Evolutionary conservation across 2,329 filamentous ascomycete genomes (phyloP), one percentile per base, ranked within the genome.

Genomic region (Fusarium albosuccineum): DNA sequence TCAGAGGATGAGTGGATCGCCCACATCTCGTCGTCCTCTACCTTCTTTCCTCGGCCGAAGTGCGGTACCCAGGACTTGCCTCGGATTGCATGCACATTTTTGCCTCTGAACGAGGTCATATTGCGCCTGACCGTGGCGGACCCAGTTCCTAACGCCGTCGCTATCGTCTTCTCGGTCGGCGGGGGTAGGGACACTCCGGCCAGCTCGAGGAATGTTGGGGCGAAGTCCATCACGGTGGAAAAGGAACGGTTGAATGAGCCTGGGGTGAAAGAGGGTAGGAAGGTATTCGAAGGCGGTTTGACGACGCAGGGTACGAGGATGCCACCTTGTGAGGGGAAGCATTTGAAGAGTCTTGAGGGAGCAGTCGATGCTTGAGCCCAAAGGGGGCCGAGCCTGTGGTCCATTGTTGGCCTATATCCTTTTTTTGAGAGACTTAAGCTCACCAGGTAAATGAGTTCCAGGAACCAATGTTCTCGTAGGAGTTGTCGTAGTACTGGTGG

Each of bases 231-330:
- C 3, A 46, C 44, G 3, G 44, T 46, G 3, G 44, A 46, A 46
- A 46, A 46, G 8, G 44, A 46, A 6, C 22, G 44, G 27, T 30
- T 46, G 8, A 46, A 33, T 46, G 44, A 46, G 14, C 44, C 44
- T 17, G 44, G 44, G 13, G 44, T 30, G 2, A 46, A 46, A 30
- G 44, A 46, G 9, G 44, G 44, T 6, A 46, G 44, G n/a, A 46
- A 46, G 6, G 44, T 37, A 17, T 42, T 41, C 8, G 41, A 17
- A 17, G 64, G 59, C 2, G 66, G 59, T 8, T 74, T 70, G 27
- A 83, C 82, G 8, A 86, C 76, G 65, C 85, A 82, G 0, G 85
- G 85, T 1, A 86, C 83, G 5, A 83, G 79, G 36, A 85, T 81
- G 16, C 85, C 85, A 4, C 85, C 81, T 53, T 82, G 79, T 2